Evolutionary conservation across 2,329 filamentous ascomycete species (phyloP).

Genomic region (Penicillium oxalicum): DNA sequence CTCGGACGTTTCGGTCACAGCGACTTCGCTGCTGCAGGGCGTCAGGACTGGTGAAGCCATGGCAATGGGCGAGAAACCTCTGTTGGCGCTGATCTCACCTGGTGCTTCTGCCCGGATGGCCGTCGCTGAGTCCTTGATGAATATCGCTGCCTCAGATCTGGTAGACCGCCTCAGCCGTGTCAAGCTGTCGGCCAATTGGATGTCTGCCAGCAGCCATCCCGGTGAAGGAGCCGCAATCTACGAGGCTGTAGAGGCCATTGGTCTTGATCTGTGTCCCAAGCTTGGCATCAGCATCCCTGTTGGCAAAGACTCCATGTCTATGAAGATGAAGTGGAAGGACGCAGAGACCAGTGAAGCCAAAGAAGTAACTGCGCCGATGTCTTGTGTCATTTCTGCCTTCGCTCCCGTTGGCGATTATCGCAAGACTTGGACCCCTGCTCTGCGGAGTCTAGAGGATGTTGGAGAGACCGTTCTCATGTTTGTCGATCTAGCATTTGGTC

Average conservation of each 20-base stretch:
- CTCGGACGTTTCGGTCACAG: slow-evolving; percentile 87
- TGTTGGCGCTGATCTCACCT: slow-evolving; percentile 80
- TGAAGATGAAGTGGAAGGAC: slow-evolving; percentile 96
- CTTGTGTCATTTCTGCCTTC: slow-evolving; percentile 86
- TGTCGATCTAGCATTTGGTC: slow-evolving; percentile 79
- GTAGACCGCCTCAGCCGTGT: slow-evolving; percentile 70
- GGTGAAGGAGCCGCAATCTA: slow-evolving; percentile 90
- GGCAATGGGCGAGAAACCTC: slow-evolving; percentile 92
- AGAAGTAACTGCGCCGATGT: slow-evolving; percentile 88
- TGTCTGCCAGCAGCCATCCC: slow-evolving; percentile 90
- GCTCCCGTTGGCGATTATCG: slow-evolving; percentile 73
- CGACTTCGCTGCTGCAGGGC: slow-evolving; percentile 68
- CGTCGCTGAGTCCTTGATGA: slow-evolving; percentile 87
- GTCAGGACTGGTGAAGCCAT: slow-evolving; percentile 86
- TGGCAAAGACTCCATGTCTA: slow-evolving; percentile 96
- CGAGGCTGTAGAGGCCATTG: slow-evolving; percentile 87
- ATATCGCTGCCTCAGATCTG: slow-evolving; percentile 74
- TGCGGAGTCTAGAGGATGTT: slow-evolving; percentile 76
- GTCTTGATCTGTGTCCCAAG: slow-evolving; percentile 83
- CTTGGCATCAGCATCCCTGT: slow-evolving; percentile 93
- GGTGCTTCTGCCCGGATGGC: slow-evolving; percentile 93
- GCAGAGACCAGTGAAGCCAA: slow-evolving; percentile 59
- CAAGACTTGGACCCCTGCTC: slow-evolving; percentile 89
- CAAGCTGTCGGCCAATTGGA: slow-evolving; percentile 95
- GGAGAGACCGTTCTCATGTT: slow-evolving; percentile 85